These are phyloP conservation scores for Cladophialophora bantiana DNA, from an alignment of 2,329 filamentous ascomycete genomes.

Conservation along the genomic window DNA sequence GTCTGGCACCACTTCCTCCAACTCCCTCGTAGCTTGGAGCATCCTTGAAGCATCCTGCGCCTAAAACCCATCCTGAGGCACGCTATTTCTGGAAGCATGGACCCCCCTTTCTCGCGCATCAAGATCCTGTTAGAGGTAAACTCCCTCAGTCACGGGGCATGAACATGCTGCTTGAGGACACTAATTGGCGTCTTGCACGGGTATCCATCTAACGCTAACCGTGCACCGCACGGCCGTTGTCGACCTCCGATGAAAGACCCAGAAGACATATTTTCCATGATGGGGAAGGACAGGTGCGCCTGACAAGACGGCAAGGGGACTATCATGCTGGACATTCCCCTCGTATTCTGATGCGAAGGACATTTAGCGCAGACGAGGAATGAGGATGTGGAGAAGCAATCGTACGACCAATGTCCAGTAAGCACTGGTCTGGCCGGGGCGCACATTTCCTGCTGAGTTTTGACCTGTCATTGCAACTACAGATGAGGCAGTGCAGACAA, in stretches of 20 bases:
- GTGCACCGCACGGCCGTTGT: background rate
- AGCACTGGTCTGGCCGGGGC: conserved; percentile 3
- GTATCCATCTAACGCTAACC: background rate
- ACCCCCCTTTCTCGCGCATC: background rate
- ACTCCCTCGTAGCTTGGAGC: background rate
- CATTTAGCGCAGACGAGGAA: no score
- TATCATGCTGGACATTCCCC: no score
- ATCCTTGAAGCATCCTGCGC: background rate
- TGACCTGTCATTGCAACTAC: conserved; percentile 7
- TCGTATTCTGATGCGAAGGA: no score
- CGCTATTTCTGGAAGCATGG: conserved; percentile 19
- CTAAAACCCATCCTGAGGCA: conserved; percentile 23
- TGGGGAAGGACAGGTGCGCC: no score
- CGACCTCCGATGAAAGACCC: no score
- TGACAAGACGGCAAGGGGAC: no score
- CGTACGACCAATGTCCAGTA: background rate
- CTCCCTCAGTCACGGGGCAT: conserved; percentile 17
- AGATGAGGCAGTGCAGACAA: conserved; percentile 12
- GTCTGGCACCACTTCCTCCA: background rate
- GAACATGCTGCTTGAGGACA: background rate
- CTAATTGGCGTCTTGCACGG: background rate
- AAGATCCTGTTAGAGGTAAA: background rate
- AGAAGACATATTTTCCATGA: no score
- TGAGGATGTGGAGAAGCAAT: no score
- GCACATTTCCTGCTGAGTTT: conserved; percentile 1